These are phyloP conservation scores for Wallacemonas rigidus DNA, from an alignment of 208 protist species.

Conservation along the genomic window DNA sequence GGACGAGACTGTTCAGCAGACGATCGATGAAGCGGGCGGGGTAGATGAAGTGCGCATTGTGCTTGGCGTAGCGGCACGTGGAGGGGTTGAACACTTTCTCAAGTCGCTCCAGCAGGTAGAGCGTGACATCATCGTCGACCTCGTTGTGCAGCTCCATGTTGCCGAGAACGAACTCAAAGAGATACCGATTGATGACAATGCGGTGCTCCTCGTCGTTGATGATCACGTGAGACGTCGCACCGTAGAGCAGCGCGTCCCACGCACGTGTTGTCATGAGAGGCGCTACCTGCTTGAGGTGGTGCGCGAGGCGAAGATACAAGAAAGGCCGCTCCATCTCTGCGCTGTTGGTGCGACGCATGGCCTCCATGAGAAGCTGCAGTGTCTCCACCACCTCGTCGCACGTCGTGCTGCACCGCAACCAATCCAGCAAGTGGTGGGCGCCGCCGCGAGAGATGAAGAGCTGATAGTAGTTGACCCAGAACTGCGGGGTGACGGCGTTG, in stretches of 20 bases:
- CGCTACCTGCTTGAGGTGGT: slow-evolving; percentile 59
- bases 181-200: slow-evolving; percentile 79
- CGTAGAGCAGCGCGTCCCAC: slow-evolving; percentile 57
- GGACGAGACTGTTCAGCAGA: slow-evolving; percentile 67
- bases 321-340: slow-evolving; percentile 31
- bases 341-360: slow-evolving; percentile 46
- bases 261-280: slow-evolving; percentile 50
- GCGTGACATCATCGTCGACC: slow-evolving; percentile 42
- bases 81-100: slow-evolving; percentile 53
- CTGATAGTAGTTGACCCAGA: slow-evolving; percentile 71
- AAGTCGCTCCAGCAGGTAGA: slow-evolving; percentile 56
- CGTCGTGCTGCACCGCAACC: slow-evolving; percentile 53
- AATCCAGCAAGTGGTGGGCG: slow-evolving; percentile 63
- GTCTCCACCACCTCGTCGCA: slow-evolving; percentile 50
- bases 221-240: slow-evolving; percentile 46
- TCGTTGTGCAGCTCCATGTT: slow-evolving; percentile 55
- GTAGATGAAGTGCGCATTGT: slow-evolving; percentile 63
- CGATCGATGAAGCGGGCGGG: slow-evolving; percentile 71
- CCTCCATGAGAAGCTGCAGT: slow-evolving; percentile 48
- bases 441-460: slow-evolving; percentile 72
- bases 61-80: slow-evolving; percentile 61
- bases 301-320: slow-evolving; percentile 60
- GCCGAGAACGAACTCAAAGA: slow-evolving; percentile 72
- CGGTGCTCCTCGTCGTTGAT: slow-evolving; percentile 61
- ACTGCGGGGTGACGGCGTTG: slow-evolving; percentile 63